Evolutionary conservation across 2,329 filamentous ascomycete genomes (phyloP).

Genomic region (Sarocladiaceae sp.): DNA sequence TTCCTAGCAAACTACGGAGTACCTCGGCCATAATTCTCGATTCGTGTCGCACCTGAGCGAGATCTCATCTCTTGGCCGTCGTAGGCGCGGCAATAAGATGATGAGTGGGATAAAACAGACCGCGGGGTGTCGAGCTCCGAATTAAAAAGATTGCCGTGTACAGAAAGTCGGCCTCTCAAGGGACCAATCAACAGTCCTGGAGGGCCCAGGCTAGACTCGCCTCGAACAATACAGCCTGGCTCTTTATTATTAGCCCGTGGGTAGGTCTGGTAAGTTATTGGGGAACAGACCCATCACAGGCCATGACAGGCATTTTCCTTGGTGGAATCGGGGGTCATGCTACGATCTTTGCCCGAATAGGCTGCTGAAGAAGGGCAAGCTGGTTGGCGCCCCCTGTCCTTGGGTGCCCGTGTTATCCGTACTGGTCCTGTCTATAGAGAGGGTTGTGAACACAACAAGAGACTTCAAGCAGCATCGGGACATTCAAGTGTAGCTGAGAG

Average conservation of each 20-base stretch:
- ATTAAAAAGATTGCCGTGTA: background rate
- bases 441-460: too few relatives aligned
- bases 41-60: background rate
- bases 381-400: too few relatives aligned
- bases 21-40: background rate
- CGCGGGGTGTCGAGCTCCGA: background rate
- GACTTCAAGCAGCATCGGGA: too few relatives aligned
- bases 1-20: background rate
- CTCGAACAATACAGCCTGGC: background rate
- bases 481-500: too few relatives aligned
- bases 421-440: too few relatives aligned
- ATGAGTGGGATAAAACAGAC: background rate
- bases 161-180: background rate
- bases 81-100: conserved; percentile 1
- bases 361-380: background rate
- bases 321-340: background rate
- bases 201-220: background rate
- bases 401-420: too few relatives aligned
- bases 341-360: background rate
- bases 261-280: background rate
- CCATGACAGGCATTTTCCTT: background rate
- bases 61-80: background rate
- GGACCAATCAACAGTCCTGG: background rate
- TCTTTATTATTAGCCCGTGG: too few relatives aligned
- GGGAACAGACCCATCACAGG: background rate